Percentiles rank a stretch among this genome's conserved stretches.
Conservation (phyloP, 441 rosid genomes). For the Codiaeum variegatum region DNA sequence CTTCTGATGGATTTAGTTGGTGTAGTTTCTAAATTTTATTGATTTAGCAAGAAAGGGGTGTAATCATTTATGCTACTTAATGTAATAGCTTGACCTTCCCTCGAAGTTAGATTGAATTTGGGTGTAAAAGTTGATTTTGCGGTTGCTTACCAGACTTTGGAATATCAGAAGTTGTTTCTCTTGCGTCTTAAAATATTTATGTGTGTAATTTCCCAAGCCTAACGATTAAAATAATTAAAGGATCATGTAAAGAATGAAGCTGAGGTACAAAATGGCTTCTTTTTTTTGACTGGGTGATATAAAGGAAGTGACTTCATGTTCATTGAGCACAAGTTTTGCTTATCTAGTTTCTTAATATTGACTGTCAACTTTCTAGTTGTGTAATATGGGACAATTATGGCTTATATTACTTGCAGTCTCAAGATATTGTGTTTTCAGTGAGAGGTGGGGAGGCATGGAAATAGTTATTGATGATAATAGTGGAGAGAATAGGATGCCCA, state of each 20-base stretch:
- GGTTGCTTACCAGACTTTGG: background rate
- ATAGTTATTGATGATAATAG: background rate
- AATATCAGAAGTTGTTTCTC: background rate
- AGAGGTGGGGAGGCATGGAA: background rate
- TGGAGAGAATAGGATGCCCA: background rate
- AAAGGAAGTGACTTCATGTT: background rate
- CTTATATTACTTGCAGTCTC: background rate
- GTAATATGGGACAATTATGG: background rate
- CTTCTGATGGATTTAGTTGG: background rate
- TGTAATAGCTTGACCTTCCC: background rate
- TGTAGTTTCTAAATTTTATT: background rate
- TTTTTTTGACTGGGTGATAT: background rate
- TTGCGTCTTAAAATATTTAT: background rate
- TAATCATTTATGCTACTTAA: background rate
- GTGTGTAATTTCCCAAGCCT: background rate
- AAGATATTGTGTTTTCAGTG: background rate
- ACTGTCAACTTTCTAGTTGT: background rate
- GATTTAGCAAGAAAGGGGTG: background rate
- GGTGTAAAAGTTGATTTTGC: background rate
- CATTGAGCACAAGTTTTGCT: background rate
- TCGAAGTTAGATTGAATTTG: background rate
- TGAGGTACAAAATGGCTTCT: background rate
- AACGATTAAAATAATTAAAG: background rate
- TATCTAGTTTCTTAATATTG: background rate
- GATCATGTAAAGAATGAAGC: background rate